Conservation (phyloP, 2,329 filamentous ascomycete genomes). For the Penicillium vulpinum region DNA sequence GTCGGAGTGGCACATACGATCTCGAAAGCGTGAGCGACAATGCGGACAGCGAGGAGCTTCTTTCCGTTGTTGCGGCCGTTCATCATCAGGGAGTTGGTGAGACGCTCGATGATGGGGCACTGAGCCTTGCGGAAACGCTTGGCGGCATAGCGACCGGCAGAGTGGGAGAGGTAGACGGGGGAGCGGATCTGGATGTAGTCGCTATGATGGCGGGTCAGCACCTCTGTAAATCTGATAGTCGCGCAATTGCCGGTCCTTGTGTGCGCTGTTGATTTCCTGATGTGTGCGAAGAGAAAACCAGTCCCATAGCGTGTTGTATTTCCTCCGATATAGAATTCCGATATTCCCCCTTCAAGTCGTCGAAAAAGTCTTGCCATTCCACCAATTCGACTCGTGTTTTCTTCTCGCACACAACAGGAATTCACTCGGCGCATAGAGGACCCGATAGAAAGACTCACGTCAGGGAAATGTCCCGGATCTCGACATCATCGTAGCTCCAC, state of each 20-base stretch:
- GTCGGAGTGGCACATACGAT: conserved; percentile 70
- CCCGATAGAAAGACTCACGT: conserved; percentile 67
- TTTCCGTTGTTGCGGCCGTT: conserved; percentile 99
- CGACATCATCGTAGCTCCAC: conserved; percentile 98
- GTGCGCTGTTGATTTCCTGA: conserved; percentile 9
- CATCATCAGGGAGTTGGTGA: conserved; percentile 99
- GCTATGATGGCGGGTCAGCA: conserved; percentile 56
- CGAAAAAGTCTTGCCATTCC: conserved; percentile 13
- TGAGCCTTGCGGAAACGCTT: conserved; percentile 99
- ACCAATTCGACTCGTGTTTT: conserved; percentile 17
- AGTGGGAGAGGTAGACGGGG: conserved; percentile 98
- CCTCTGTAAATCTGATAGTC: conserved; percentile 14
- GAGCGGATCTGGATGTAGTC: conserved; percentile 99
- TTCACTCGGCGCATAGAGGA: conserved; percentile 30
- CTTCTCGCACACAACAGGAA: conserved; percentile 19
- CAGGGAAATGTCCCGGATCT: conserved; percentile 99
- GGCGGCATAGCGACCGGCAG: conserved; percentile 94
- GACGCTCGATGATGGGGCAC: conserved; percentile 99
- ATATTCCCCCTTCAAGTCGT: conserved; percentile 1
- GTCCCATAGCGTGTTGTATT: neutral
- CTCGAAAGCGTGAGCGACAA: conserved; percentile 98
- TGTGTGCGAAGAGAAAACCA: conserved; percentile 7
- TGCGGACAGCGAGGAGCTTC: conserved; percentile 99
- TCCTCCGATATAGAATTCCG: conserved; percentile 3
- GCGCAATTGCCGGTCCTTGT: conserved; percentile 8